Conservation (phyloP, 2,329 filamentous ascomycete species). For the Tolypocladium ophioglossoides region DNA sequence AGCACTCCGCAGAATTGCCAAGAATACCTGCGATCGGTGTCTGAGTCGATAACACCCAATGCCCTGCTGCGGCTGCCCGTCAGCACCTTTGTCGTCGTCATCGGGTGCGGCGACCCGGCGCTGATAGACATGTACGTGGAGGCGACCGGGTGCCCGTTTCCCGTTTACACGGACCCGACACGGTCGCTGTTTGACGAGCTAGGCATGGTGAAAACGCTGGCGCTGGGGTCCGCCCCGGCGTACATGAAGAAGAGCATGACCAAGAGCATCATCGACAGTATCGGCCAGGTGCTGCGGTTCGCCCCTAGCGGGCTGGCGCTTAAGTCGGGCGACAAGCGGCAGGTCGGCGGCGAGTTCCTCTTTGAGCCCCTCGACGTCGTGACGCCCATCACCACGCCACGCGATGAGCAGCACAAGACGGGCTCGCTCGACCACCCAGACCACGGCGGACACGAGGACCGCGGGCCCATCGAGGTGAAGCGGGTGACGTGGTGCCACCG, state of each 20-base stretch:
- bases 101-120: slow-evolving; percentile 61
- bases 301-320: slow-evolving; percentile 46
- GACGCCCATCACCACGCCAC: slow-evolving; percentile 34
- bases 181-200: slow-evolving; percentile 54
- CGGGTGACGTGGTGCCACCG: slow-evolving; percentile 69
- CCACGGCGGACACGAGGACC: slow-evolving; percentile 13
- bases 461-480: slow-evolving; percentile 37
- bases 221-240: slow-evolving; percentile 46
- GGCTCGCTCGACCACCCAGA: slow-evolving; percentile 9
- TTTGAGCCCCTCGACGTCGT: slow-evolving; percentile 47
- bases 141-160: slow-evolving; percentile 55
- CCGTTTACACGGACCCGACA: slow-evolving; percentile 68
- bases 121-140: slow-evolving; percentile 57
- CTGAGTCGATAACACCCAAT: slow-evolving; percentile 43
- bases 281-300: slow-evolving; percentile 50
- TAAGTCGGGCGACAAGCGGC: slow-evolving; percentile 54
- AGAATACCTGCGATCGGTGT: slow-evolving; percentile 57
- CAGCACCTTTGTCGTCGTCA: slow-evolving; percentile 54
- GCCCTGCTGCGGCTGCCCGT: slow-evolving; percentile 38
- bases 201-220: slow-evolving; percentile 56
- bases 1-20: slow-evolving; percentile 53
- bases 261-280: slow-evolving; percentile 36
- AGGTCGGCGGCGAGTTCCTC: slow-evolving; percentile 72
- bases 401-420: slow-evolving; percentile 1
- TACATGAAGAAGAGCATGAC: slow-evolving; percentile 52